Conservation (phyloP, 345 rosid species). For the Tarenaya hassleriana region DNA sequence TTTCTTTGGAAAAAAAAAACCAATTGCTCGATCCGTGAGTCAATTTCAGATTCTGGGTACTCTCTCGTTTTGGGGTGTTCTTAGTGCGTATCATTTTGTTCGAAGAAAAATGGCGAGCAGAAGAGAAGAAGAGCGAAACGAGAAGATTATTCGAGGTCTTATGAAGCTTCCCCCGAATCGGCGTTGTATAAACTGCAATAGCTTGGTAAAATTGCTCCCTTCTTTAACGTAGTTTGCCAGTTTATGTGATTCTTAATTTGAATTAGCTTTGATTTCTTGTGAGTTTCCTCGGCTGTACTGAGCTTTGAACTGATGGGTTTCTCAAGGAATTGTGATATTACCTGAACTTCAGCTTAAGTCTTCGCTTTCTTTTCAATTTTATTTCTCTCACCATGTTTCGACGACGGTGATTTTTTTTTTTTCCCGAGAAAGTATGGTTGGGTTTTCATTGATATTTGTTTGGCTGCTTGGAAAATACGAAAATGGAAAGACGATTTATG, state of each 20-base stretch:
- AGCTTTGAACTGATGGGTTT: constrained; percentile 19
- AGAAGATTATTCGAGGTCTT: constrained; percentile 92
- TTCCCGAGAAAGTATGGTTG: background rate
- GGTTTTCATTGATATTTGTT: constrained; percentile 6
- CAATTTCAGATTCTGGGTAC: constrained; percentile 13
- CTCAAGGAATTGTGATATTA: background rate
- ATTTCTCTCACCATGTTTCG: background rate
- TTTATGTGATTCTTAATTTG: background rate
- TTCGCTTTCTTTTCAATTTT: background rate
- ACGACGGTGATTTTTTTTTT: constrained; percentile 8
- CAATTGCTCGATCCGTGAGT: constrained; percentile 5
- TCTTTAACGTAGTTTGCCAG: background rate
- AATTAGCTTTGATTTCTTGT: background rate
- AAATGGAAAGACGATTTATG: constrained; percentile 11
- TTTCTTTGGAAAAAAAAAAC: constrained; percentile 9
- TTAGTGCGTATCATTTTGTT: constrained; percentile 3
- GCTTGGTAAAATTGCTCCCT: constrained; percentile 46
- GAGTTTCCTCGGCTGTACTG: background rate
- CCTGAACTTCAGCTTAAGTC: constrained; percentile 17
- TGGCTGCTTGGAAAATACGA: background rate
- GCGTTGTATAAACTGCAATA: constrained; percentile 91
- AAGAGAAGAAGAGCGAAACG: constrained; percentile 88
- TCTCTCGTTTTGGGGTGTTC: background rate
- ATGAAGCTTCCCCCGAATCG: constrained; percentile 99
- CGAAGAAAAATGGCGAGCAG: constrained; percentile 65